Percentiles rank a stretch among this genome's conserved stretches.
phyloP scores from a whole-genome alignment of 192 early-diverging fungal species.

The Coemansia sp. region DNA sequence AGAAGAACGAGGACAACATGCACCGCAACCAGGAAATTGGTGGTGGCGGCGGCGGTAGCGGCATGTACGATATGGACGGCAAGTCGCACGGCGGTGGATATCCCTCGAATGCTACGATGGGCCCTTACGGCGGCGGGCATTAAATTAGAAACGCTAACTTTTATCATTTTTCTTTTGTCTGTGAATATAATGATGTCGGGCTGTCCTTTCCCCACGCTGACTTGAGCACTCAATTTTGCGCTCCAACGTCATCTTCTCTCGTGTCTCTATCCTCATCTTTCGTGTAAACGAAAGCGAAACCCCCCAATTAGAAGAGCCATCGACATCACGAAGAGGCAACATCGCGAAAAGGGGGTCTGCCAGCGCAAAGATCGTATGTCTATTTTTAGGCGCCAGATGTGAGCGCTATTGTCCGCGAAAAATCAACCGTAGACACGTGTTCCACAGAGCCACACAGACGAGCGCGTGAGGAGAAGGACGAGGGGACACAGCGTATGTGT shows the following conservation, averaged over 20 bases:
- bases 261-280: conserved; percentile 1
- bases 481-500: neutral
- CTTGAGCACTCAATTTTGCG: too few species aligned
- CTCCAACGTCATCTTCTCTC: neutral
- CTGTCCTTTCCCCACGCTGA: neutral
- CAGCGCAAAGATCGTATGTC: neutral
- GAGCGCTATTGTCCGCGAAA: too few species aligned
- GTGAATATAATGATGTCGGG: neutral
- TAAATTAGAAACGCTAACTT: too few species aligned
- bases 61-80: conserved; percentile 12
- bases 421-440: too few species aligned
- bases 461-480: conserved; percentile 2
- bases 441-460: too few species aligned
- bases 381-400: neutral
- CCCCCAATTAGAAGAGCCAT: neutral
- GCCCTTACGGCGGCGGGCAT: conserved; percentile 6
- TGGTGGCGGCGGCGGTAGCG: neutral
- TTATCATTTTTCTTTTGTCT: neutral
- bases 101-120: neutral
- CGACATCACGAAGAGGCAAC: neutral
- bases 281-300: neutral
- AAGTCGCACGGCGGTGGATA: conserved; percentile 18
- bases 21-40: conserved; percentile 16
- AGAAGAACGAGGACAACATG: conserved; percentile 11
- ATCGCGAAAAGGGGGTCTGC: neutral